A percentile compares a stretch with the other conserved stretches of the same genome.
phyloP scores from a whole-genome alignment of 768 basidiomycete genomes.

The Sistotremastrum suecicum region DNA sequence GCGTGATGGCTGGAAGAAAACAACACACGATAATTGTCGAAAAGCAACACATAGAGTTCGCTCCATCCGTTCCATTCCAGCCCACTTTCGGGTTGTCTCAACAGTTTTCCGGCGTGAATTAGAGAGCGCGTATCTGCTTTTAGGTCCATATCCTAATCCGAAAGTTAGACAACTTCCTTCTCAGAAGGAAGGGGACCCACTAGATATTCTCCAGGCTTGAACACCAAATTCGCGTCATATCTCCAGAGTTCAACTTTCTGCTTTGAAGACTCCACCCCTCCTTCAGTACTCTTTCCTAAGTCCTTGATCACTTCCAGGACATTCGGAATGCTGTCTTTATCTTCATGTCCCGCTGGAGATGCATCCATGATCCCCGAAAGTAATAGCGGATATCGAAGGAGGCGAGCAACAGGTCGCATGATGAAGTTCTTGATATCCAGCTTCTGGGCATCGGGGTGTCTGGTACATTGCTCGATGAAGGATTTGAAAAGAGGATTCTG shows the following conservation, averaged over 20 bases:
- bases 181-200: slow-evolving; percentile 19
- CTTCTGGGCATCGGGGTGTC: slow-evolving; percentile 65
- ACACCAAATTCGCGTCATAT: slow-evolving; percentile 64
- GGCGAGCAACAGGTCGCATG: slow-evolving; percentile 78
- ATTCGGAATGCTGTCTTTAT: slow-evolving; percentile 67
- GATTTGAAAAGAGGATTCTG: slow-evolving; percentile 67
- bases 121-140: slow-evolving; percentile 70
- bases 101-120: slow-evolving; percentile 69
- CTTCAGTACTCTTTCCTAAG: slow-evolving; percentile 77
- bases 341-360: slow-evolving; percentile 62
- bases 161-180: neutral
- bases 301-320: slow-evolving; percentile 79
- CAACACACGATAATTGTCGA: slow-evolving; percentile 83
- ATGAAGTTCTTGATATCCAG: slow-evolving; percentile 91
- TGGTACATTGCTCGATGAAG: slow-evolving; percentile 54
- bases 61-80: slow-evolving; percentile 84
- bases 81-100: slow-evolving; percentile 79
- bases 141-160: slow-evolving; percentile 69
- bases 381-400: slow-evolving; percentile 79
- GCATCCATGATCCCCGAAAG: slow-evolving; percentile 70
- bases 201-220: slow-evolving; percentile 65
- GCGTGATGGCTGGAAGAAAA: neutral
- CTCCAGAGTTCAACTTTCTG: slow-evolving; percentile 85
- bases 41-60: slow-evolving; percentile 79
- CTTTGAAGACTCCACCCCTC: slow-evolving; percentile 73